These are phyloP conservation scores for Paecilomyces niveus DNA, from an alignment of 2,329 filamentous ascomycete species.

Conservation along the genomic window DNA sequence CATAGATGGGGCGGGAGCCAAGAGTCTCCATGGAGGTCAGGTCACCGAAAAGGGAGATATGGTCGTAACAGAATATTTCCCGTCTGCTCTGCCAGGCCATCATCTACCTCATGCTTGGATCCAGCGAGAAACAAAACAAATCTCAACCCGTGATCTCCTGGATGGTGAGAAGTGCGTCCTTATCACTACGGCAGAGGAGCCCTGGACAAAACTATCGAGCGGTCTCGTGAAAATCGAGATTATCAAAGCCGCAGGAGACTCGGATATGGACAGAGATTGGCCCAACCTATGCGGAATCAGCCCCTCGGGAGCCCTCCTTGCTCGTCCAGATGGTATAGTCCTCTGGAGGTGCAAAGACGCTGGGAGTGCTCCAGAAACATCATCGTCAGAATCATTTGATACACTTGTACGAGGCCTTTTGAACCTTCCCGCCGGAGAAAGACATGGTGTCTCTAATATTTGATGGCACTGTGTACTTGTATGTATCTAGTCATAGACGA, in stretches of 20 bases:
- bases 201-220: background rate
- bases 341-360: conserved; percentile 12
- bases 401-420: background rate
- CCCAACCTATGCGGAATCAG: conserved; percentile 8
- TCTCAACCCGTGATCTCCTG: conserved; percentile 18
- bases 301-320: conserved; percentile 18
- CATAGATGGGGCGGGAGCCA: conserved; percentile 11
- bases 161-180: conserved; percentile 11
- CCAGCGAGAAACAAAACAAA: conserved; percentile 4
- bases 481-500: no score
- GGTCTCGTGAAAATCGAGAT: background rate
- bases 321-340: conserved; percentile 26
- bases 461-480: background rate
- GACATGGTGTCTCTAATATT: background rate
- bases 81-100: conserved; percentile 23
- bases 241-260: background rate
- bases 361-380: background rate
- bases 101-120: conserved; percentile 26
- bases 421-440: background rate
- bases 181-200: conserved; percentile 8
- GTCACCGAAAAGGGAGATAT: conserved; percentile 10
- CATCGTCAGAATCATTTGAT: background rate
- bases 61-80: conserved; percentile 11
- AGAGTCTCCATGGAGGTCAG: conserved; percentile 15
- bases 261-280: conserved; percentile 11